Evolutionary conservation across 73 alveolate genomes (phyloP), one percentile per base, ranked within the genome.

Genomic region (Effrenium voratum): DNA sequence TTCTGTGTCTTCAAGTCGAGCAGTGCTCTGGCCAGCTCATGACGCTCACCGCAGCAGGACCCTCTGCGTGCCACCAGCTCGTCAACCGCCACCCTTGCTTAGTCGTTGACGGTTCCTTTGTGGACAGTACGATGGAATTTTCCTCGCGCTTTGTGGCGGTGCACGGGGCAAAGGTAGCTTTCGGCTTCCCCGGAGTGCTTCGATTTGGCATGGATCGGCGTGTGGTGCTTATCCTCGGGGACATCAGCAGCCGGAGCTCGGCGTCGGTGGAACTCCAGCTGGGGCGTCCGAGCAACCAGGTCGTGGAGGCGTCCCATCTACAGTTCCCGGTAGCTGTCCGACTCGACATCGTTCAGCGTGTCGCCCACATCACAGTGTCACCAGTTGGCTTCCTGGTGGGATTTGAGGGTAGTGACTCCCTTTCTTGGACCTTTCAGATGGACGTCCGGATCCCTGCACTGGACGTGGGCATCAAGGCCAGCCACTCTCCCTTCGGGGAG

Each of bases 51-150:
- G 34, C 76, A 6, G 85, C 72, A 32, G 95, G 95, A 0, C 59
- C 52, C 47, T 70, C 59, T 22, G 95, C 84, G 24, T 87, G 95
- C 76, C 95, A 87, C 44, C 95, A 87, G 49, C 52, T 87, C 10
- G 41, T 87, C 30, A 87, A 87, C 30, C 95, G 95, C 52, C 95
- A 87, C 63, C 95, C 95, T 30, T 87, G 95, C 70, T 49, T 87
- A 28, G 68, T 87, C 36, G 84, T 66, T 43, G 95, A 87, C 76
- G 57, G 79, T 2, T 87, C 70, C 32, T 87, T 43, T n/a, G 5
- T 66, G 8, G 85, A 87, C 47, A 84, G 50, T 36, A 50, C 85
- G 5, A 44, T 72, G 19, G 95, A 87, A 22, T 76, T 68, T n/a
- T 40, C 85, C 40, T 44, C 44, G 28, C 95, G 43, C 34, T 87